Conservation (phyloP, 2,329 filamentous ascomycete species). For the Blastomyces emzantsi region DNA sequence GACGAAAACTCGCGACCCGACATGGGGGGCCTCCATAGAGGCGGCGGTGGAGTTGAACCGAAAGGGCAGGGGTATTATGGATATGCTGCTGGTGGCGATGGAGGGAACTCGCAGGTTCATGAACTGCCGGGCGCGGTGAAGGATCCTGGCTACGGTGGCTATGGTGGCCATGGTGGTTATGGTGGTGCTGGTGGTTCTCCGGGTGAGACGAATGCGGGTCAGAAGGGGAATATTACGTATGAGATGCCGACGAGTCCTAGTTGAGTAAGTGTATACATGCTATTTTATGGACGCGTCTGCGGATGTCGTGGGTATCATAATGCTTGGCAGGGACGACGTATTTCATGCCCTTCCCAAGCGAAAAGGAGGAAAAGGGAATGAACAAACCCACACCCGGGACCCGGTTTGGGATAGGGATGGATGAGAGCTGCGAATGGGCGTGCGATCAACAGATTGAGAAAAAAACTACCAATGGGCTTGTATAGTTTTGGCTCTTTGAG, state of each 20-base stretch:
- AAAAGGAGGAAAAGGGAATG: no score
- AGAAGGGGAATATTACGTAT: neutral
- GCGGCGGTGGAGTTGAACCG: neutral
- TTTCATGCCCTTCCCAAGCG: neutral
- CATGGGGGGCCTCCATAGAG: neutral
- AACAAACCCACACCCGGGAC: no score
- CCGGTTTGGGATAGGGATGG: neutral
- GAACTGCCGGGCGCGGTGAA: neutral
- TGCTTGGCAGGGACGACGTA: neutral
- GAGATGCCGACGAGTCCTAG: neutral
- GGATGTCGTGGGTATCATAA: neutral
- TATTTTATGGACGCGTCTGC: neutral
- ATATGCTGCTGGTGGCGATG: neutral
- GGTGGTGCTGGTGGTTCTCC: neutral
- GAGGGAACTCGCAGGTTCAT: neutral
- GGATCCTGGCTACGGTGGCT: neutral
- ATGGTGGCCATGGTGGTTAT: neutral
- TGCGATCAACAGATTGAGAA: neutral
- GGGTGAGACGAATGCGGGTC: neutral
- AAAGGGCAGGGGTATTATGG: constrained; percentile 2
- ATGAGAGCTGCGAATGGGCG: no score
- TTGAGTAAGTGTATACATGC: neutral
- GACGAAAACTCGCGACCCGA: neutral
- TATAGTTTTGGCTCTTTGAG: neutral
- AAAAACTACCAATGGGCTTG: neutral